Percentiles rank a stretch among this genome's conserved stretches.
These are phyloP conservation scores for Stromatinia cepivora DNA, from an alignment of 2,329 filamentous ascomycete species.

Conservation along the genomic window DNA sequence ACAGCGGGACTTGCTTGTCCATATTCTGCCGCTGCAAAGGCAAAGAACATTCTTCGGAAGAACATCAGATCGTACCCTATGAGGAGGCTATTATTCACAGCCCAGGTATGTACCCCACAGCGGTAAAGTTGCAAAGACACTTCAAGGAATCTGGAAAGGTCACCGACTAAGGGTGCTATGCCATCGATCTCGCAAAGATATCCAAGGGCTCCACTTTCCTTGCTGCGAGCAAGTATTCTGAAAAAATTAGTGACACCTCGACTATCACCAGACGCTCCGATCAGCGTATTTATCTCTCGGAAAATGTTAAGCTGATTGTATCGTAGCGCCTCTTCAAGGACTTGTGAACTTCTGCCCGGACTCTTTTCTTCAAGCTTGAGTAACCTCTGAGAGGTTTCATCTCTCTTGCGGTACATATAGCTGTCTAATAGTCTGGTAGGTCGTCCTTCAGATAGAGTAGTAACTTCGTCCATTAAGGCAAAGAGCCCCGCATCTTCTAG, in stretches of 20 bases:
- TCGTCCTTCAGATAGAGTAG: too few relatives aligned
- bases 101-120: background rate
- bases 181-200: background rate
- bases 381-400: too few relatives aligned
- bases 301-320: too few relatives aligned
- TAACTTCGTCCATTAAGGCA: too few relatives aligned
- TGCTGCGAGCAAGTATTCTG: background rate
- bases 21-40: background rate
- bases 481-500: too few relatives aligned
- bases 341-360: too few relatives aligned
- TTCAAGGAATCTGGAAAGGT: background rate
- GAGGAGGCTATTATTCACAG: background rate
- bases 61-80: background rate
- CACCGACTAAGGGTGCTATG: background rate
- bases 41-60: background rate
- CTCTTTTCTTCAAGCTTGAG: too few relatives aligned
- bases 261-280: too few relatives aligned
- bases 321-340: too few relatives aligned
- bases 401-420: too few relatives aligned
- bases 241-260: background rate
- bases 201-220: background rate
- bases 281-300: too few relatives aligned
- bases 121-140: background rate
- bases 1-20: background rate
- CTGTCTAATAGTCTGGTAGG: too few relatives aligned